These are phyloP conservation scores for Brassica hybrid DNA, from an alignment of 441 rosid species.

Conservation along the genomic window DNA sequence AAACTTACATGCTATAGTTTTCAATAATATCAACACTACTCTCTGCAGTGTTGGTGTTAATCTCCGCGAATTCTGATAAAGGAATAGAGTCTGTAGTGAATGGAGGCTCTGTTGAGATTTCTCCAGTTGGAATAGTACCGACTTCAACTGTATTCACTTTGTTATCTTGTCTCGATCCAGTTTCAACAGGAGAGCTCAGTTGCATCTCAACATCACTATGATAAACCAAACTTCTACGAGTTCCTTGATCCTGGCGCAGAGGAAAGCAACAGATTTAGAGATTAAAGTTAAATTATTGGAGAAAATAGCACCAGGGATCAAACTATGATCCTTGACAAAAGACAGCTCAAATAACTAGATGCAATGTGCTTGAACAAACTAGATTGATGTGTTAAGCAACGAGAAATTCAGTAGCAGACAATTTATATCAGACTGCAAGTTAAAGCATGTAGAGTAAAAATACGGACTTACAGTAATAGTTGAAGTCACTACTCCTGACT, in stretches of 20 bases:
- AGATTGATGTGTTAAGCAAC: conserved; percentile 4
- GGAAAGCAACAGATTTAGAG: conserved; percentile 23
- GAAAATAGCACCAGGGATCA: conserved; percentile 11
- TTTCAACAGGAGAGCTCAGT: conserved; percentile 10
- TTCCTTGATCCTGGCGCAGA: conserved; percentile 55
- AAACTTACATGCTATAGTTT: conserved; percentile 70
- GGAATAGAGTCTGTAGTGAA: conserved; percentile 46
- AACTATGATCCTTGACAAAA: conserved; percentile 8
- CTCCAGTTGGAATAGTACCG: conserved; percentile 52
- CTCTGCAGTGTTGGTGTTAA: conserved; percentile 44
- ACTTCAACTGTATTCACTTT: conserved; percentile 47
- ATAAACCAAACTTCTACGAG: conserved; percentile 56
- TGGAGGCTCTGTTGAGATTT: conserved; percentile 53
- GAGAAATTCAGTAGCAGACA: too few relatives aligned
- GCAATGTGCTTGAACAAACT: not conserved
- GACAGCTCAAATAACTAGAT: conserved; percentile 17
- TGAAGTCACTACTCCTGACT: too few relatives aligned
- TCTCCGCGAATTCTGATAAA: conserved; percentile 52
- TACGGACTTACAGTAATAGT: too few relatives aligned
- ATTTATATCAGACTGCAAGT: too few relatives aligned
- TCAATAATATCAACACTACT: conserved; percentile 51
- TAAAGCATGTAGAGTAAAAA: too few relatives aligned
- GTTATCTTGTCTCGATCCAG: conserved; percentile 50
- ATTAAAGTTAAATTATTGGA: not conserved
- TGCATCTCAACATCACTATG: conserved; percentile 55